phyloP scores from a whole-genome alignment of 768 basidiomycete genomes.

The Phaeotremella skinneri region DNA sequence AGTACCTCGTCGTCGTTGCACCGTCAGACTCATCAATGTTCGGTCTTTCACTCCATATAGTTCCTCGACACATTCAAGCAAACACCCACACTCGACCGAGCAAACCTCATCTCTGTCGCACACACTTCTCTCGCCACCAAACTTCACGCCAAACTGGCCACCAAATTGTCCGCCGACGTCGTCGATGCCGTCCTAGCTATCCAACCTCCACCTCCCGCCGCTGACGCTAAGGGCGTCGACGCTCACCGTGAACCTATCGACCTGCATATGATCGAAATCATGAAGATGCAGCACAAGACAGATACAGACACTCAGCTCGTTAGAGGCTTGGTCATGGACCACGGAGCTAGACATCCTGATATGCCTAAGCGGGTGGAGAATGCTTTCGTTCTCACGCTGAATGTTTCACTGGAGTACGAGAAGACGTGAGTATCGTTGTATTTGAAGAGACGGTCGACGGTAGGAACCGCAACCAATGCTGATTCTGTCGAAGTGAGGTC shows the following conservation, averaged over 20 bases:
- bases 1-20: slow-evolving; percentile 43
- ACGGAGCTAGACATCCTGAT: slow-evolving; percentile 95
- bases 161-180: slow-evolving; percentile 82
- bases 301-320: slow-evolving; percentile 95
- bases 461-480: too few species aligned
- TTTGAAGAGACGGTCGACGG: background rate
- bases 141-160: slow-evolving; percentile 74
- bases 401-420: slow-evolving; percentile 97
- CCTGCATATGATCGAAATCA: slow-evolving; percentile 98
- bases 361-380: slow-evolving; percentile 99
- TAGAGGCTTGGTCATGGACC: slow-evolving; percentile 92
- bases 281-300: slow-evolving; percentile 99
- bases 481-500: slow-evolving; percentile 68
- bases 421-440: slow-evolving; percentile 75
- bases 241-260: slow-evolving; percentile 87
- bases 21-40: background rate
- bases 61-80: slow-evolving; percentile 89
- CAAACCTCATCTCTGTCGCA: slow-evolving; percentile 88
- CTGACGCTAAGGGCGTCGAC: slow-evolving; percentile 62
- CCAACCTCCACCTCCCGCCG: slow-evolving; percentile 57
- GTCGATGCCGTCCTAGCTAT: slow-evolving; percentile 94
- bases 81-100: slow-evolving; percentile 67
- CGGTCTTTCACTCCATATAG: slow-evolving; percentile 53
- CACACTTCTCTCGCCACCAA: slow-evolving; percentile 96
- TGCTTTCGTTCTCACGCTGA: slow-evolving; percentile 88